phyloP scores from a whole-genome alignment of 805 yeast genomes.

The Yamadazyma paraphyllophila region DNA sequence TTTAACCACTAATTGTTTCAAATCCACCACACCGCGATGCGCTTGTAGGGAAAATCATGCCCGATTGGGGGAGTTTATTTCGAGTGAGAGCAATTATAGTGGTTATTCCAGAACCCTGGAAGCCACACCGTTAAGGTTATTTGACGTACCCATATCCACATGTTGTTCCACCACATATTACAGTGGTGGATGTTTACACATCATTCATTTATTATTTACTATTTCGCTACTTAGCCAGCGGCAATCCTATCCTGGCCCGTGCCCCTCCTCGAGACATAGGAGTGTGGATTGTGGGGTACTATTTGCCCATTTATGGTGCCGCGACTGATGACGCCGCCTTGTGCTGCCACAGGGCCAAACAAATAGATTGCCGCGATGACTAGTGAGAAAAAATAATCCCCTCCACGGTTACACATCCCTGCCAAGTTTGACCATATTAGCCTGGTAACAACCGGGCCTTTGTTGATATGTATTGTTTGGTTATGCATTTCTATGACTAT shows the following conservation, averaged over 20 bases:
- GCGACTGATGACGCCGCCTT: background rate
- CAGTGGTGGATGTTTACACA: background rate
- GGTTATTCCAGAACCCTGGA: slow-evolving; percentile 3
- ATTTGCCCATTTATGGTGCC: background rate
- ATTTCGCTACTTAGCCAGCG: background rate
- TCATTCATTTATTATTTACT: background rate
- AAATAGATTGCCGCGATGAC: no score
- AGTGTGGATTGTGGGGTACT: background rate
- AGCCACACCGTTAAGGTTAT: slow-evolving; percentile 1
- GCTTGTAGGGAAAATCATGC: background rate
- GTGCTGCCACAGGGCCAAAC: no score
- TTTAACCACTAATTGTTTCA: background rate
- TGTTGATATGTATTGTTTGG: background rate
- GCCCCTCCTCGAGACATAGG: background rate
- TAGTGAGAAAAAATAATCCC: background rate
- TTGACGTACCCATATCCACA: background rate
- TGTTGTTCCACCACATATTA: background rate
- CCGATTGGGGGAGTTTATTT: background rate
- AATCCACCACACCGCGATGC: slow-evolving; percentile 4
- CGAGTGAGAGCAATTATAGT: slow-evolving; percentile 1
- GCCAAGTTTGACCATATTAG: no score
- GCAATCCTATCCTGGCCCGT: background rate
- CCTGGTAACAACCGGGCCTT: no score
- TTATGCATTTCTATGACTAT: background rate
- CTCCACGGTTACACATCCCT: no score